Base-by-base conservation (phyloP, 2,329 filamentous ascomycete species). In the Ophiocordyceps camponoti-leonardi region DNA sequence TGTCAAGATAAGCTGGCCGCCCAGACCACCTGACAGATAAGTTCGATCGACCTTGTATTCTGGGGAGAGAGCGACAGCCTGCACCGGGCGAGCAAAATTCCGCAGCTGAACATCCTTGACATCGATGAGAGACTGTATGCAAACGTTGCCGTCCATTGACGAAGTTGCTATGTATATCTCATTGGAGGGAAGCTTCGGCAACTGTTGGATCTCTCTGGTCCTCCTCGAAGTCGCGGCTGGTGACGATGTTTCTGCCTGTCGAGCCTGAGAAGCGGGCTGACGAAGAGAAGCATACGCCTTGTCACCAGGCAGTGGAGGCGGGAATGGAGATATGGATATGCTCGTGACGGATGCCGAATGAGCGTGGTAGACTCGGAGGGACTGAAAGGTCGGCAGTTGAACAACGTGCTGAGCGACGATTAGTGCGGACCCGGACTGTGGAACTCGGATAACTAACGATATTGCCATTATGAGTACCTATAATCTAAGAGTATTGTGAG, bases 391-490 rank as follows among this genome's bases (percentile, higher is more conserved):
- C 1, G 92, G 88, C 18, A 96, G 64, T 51, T 86, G 82, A 42
- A 95, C 67, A 49, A 94, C 81, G 68, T 98, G 84, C 85, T 92
- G 54, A 23, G 47, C 37, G 33, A 45, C 33, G 45, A 51, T 66
- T 59, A 64, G 56, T 39, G 49, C n/a, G 35, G 33, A 28, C 41
- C 18, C 31, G 23, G 7, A 19, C 16, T 6, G 2, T 6, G 12
- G 6, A 23, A n/a, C 11, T 6, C 14, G 30, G 16, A 14, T 1
- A 12, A 12, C 8, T n/a, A 16, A 93, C 86, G 56, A 96, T 90
- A 57, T 92, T 94, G 55, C 92, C 92, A 65, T 94, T 94, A 62
- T 98, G 90, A 30, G 92, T 95, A 52, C 90, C 92, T 54, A 94
- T 71, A 50, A 95, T 82, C 84, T 90, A 39, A n/a, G 64, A 51